A percentile compares a stretch with the other conserved stretches of the same genome.
These are phyloP conservation scores for Trametes polyzona DNA, from an alignment of 1,284 basidiomycete species.

Conservation along the genomic window DNA sequence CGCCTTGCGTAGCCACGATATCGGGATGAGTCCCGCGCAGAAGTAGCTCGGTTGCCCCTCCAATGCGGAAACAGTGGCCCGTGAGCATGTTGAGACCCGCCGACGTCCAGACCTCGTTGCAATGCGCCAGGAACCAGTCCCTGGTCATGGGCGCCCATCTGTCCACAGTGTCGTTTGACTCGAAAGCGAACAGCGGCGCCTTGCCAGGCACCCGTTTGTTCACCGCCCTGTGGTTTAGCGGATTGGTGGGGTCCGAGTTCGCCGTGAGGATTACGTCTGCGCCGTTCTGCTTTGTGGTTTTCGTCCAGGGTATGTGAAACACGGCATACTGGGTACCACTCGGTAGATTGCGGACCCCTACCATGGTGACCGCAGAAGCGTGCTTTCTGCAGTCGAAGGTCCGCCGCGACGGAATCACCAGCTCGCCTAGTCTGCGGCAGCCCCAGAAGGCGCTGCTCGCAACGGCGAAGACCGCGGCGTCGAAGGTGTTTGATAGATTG, in stretches of 20 bases:
- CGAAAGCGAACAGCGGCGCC: conserved; percentile 1
- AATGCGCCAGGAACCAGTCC: conserved; percentile 26
- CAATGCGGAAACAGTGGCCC: not conserved
- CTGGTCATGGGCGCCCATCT: conserved; percentile 24
- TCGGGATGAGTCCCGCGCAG: conserved; percentile 38
- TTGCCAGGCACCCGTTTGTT: not conserved
- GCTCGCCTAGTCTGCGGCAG: too few species aligned
- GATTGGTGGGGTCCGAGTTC: not conserved
- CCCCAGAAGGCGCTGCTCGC: conserved; percentile 16
- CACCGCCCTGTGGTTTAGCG: not conserved
- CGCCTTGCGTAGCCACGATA: conserved; percentile 36
- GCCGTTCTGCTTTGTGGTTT: conserved; percentile 3
- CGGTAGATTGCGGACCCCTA: too few species aligned
- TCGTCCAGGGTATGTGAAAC: conserved; percentile 16
- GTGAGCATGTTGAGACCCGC: conserved; percentile 15
- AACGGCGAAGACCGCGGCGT: conserved; percentile 8
- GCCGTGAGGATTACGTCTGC: not conserved
- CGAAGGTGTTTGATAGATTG: not conserved
- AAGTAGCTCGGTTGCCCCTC: conserved; percentile 31
- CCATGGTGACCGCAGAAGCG: too few species aligned
- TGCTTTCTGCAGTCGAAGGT: too few species aligned
- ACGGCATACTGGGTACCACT: not conserved
- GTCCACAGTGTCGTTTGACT: not conserved
- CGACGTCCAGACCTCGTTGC: conserved; percentile 30
- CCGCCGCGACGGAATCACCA: too few species aligned